Percentiles rank a stretch among this genome's conserved stretches.
phyloP scores from a whole-genome alignment of 148 eudicot genomes.

The Rhododendron ferrugineum region DNA sequence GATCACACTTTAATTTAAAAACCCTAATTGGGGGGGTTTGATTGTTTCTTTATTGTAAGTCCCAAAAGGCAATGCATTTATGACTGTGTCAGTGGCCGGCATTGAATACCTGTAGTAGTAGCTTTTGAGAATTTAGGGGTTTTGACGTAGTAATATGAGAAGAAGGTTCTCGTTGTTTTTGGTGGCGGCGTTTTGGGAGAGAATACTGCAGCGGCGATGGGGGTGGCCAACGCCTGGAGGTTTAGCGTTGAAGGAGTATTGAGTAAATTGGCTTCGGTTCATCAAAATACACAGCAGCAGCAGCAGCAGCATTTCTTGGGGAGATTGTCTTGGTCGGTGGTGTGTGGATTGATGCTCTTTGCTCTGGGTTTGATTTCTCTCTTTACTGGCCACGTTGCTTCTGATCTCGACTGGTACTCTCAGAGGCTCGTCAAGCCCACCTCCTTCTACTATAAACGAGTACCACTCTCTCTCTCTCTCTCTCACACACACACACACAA shows the following conservation, averaged over 20 bases:
- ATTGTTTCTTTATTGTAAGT: not conserved
- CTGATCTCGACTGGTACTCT: conserved; percentile 91
- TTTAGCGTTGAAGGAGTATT: conserved; percentile 4
- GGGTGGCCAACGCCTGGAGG: conserved; percentile 38
- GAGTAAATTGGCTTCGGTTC: conserved; percentile 10
- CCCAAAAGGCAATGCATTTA: not conserved
- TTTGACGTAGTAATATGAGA: conserved; percentile 17
- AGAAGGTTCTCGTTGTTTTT: not conserved
- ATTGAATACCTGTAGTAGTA: not conserved
- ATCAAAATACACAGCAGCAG: conserved; percentile 22
- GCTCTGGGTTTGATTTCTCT: conserved; percentile 81
- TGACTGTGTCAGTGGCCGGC: conserved; percentile 3
- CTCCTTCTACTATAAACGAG: conserved; percentile 47
- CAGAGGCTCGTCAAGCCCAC: conserved; percentile 59
- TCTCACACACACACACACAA: not conserved
- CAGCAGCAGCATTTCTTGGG: conserved; percentile 26
- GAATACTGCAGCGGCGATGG: conserved; percentile 25
- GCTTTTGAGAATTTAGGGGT: not conserved
- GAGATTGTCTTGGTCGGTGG: conserved; percentile 51
- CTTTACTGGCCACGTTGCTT: conserved; percentile 88
- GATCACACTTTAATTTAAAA: not conserved
- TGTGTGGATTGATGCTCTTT: conserved; percentile 83
- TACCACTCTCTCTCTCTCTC: conserved; percentile 17
- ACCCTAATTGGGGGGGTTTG: not conserved
- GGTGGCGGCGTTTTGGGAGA: not conserved